Percentiles rank a stretch among this genome's conserved stretches.
Evolutionary conservation across 2,329 filamentous ascomycete genomes (phyloP).

Genomic region (Fusarium odoratissimum): DNA sequence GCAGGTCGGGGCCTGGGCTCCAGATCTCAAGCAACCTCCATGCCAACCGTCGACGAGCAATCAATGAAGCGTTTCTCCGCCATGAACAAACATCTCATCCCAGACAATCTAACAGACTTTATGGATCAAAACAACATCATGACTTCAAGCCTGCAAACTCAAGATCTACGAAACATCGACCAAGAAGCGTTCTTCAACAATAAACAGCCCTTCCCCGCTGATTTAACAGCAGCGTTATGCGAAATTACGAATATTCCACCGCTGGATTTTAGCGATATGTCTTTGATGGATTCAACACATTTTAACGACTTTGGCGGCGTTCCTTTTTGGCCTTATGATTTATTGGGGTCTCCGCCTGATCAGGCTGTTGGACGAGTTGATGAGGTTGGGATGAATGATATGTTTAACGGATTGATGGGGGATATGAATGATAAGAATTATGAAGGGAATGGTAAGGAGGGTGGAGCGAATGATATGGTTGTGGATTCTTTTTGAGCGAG

Average conservation of each 20-base stretch:
- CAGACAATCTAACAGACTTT: background rate
- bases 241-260: constrained; percentile 26
- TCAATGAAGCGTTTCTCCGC: constrained; percentile 1
- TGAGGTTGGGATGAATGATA: background rate
- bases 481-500: background rate
- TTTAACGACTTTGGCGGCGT: background rate
- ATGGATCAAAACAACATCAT: fast-evolving
- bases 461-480: fast-evolving
- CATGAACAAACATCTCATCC: constrained; percentile 5
- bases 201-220: background rate
- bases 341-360: background rate
- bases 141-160: background rate
- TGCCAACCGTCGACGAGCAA: background rate
- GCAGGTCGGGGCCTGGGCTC: background rate
- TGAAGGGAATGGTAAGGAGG: fast-evolving
- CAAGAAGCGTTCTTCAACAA: constrained; percentile 15
- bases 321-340: constrained; percentile 11
- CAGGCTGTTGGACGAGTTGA: background rate
- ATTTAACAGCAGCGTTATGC: background rate
- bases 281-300: constrained; percentile 2
- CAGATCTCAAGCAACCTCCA: background rate
- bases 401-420: background rate
- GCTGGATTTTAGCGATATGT: constrained; percentile 2
- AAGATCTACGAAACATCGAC: background rate
- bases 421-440: background rate